These are phyloP conservation scores for Botrytis fragariae DNA, from an alignment of 2,329 filamentous ascomycete genomes.

Conservation along the genomic window DNA sequence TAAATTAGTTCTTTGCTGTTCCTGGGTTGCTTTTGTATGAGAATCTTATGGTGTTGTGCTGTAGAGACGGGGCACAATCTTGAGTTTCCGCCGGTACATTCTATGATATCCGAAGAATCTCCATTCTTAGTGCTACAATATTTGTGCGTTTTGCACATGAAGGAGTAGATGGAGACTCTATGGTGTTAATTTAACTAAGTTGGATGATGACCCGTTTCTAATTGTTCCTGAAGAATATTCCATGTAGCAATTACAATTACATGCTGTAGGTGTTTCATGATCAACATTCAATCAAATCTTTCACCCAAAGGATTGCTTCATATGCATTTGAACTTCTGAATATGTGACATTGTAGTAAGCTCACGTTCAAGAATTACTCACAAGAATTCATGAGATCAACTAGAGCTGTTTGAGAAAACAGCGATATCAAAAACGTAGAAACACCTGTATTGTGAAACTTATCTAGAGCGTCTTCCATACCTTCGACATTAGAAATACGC, in stretches of 20 bases:
- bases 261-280: fast-evolving
- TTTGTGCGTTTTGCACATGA: not conserved
- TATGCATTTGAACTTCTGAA: not conserved
- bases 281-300: not conserved
- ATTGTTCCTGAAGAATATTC: not conserved
- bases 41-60: not conserved
- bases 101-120: too few species aligned
- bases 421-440: not conserved
- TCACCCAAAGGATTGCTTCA: too few species aligned
- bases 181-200: not conserved
- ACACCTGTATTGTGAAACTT: not conserved
- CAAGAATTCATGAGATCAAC: not conserved
- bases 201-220: too few species aligned
- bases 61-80: not conserved
- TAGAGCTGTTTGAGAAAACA: not conserved
- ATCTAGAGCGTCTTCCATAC: not conserved
- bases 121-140: too few species aligned
- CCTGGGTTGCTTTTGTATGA: not conserved
- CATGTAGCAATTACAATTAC: fast-evolving
- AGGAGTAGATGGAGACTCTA: not conserved
- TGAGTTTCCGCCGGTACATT: not conserved
- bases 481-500: not conserved
- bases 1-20: not conserved
- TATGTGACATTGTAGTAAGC: not conserved
- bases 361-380: fast-evolving